Evolutionary conservation across 139 green algal species (phyloP), one percentile per base, ranked within the genome.

Genomic region (Gonium pectorale): DNA sequence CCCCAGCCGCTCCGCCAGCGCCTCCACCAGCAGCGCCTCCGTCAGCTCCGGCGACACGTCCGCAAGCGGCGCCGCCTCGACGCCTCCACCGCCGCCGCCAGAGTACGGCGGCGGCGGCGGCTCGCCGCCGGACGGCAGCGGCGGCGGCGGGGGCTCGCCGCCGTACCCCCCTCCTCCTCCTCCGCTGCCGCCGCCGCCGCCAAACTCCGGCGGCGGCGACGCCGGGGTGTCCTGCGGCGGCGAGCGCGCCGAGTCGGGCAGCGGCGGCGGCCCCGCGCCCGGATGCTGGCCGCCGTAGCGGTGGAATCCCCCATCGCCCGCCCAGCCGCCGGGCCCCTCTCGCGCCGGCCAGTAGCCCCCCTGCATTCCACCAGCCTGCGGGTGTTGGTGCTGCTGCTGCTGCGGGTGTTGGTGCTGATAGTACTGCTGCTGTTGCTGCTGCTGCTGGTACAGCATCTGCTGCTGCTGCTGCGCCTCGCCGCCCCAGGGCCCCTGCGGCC

Each of bases 381-480:
- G 68, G 22, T 77, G 68, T 41, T 54, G 38, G 13, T 62, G 68
- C 5, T 31, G 68, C 7, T 62, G 68, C 8, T 60, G 43, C 41
- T 56, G 64, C 35, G 46, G 64, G 29, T 71, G 68, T 41, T 81
- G 64, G 49, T 56, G 69, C 17, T 51, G 31, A 43, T 44, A 37
- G 26, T 27, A 38, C 41, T 83, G 77, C 29, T 40, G 40, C 8
- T 67, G 49, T 44, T 70, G 74, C 44, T 52, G 22, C 56, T 89
- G 67, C 26, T 54, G 67, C 27, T 89, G 71, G 46, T 67, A 67
- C 71, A 67, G 54, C 71, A 77, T 77, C n/a, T 77, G 68, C 5
- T n/a, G 41, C 49, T 56, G 49, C 49, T 56, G 49, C 41, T 60
- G 68, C 41, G 27, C 68, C n/a, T 77, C 68, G 26, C 29, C 29